Percentiles rank a stretch among this genome's conserved stretches.
Conservation (phyloP, 164 flowering plant genomes). For the Liriodendron chinense region DNA sequence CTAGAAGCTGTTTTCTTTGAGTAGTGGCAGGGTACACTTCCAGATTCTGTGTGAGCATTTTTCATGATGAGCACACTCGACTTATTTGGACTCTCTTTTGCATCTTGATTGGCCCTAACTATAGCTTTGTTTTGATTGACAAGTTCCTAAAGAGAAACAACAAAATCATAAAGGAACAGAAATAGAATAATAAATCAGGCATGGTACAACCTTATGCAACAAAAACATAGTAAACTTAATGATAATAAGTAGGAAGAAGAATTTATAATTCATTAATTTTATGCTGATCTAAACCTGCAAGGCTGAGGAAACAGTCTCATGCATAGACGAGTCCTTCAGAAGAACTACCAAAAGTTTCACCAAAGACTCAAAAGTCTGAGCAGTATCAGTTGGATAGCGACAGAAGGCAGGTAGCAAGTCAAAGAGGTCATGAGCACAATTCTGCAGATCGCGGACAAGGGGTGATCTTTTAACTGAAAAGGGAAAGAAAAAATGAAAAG, state of each 20-base stretch:
- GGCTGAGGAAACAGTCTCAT: slow-evolving; percentile 49
- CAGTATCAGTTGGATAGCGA: slow-evolving; percentile 58
- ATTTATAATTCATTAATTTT: background rate
- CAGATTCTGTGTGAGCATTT: slow-evolving; percentile 17
- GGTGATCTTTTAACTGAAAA: slow-evolving; percentile 53
- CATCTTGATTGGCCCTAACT: slow-evolving; percentile 21
- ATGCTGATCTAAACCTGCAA: slow-evolving; percentile 50
- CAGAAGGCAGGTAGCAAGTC: slow-evolving; percentile 81
- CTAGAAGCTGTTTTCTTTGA: slow-evolving; percentile 53
- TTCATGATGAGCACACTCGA: slow-evolving; percentile 10
- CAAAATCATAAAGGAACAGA: background rate
- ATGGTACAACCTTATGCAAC: background rate
- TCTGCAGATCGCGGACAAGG: slow-evolving; percentile 48
- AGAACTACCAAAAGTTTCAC: slow-evolving; percentile 37
- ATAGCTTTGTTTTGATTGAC: slow-evolving; percentile 58
- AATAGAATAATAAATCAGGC: background rate
- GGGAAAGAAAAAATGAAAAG: slow-evolving; percentile 5
- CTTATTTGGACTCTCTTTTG: slow-evolving; percentile 12
- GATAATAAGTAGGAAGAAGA: background rate
- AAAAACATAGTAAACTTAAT: background rate
- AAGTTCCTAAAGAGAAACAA: slow-evolving; percentile 46
- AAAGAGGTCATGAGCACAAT: slow-evolving; percentile 52
- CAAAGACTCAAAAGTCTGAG: slow-evolving; percentile 40
- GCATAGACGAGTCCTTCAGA: slow-evolving; percentile 52
- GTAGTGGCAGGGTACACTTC: slow-evolving; percentile 25